Evolutionary conservation across 176 grass and related monocot species (phyloP).

Genomic region (Eleusine coracana): DNA sequence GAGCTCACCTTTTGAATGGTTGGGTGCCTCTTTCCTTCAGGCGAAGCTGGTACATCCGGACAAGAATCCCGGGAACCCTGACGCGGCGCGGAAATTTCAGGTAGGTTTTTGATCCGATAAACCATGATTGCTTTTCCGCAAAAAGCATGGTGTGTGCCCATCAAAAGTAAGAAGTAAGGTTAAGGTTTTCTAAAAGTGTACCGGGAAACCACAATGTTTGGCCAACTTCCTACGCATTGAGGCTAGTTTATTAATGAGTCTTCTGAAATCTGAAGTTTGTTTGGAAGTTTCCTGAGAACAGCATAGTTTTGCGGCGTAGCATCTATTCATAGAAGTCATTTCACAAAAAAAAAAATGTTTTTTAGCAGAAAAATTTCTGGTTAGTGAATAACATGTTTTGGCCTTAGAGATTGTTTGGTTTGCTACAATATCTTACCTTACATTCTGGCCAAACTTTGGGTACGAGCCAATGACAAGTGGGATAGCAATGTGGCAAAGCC

Average conservation of each 20-base stretch:
- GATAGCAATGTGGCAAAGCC: no score
- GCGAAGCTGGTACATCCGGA: conserved; percentile 89
- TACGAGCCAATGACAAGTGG: no score
- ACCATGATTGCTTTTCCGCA: background rate
- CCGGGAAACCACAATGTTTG: background rate
- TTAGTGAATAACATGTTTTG: no score
- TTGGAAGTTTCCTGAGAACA: background rate
- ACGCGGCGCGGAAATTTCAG: conserved; percentile 92
- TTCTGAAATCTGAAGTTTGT: background rate
- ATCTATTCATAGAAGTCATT: background rate
- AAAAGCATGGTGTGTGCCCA: background rate
- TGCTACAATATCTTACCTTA: no score
- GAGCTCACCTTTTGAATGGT: background rate
- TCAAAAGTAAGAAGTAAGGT: background rate
- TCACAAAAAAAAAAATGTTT: no score
- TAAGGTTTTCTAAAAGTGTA: background rate
- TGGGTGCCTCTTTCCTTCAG: conserved; percentile 44
- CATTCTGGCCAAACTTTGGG: no score
- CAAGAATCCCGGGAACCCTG: conserved; percentile 88
- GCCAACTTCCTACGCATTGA: background rate
- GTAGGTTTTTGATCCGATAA: conserved; percentile 24
- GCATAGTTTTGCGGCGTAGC: conserved; percentile 1
- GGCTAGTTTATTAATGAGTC: background rate
- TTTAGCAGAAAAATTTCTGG: no score
- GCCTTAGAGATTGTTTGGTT: no score